Base-by-base conservation (phyloP, 2,329 filamentous ascomycete species). In the Aureobasidium pullulans region DNA sequence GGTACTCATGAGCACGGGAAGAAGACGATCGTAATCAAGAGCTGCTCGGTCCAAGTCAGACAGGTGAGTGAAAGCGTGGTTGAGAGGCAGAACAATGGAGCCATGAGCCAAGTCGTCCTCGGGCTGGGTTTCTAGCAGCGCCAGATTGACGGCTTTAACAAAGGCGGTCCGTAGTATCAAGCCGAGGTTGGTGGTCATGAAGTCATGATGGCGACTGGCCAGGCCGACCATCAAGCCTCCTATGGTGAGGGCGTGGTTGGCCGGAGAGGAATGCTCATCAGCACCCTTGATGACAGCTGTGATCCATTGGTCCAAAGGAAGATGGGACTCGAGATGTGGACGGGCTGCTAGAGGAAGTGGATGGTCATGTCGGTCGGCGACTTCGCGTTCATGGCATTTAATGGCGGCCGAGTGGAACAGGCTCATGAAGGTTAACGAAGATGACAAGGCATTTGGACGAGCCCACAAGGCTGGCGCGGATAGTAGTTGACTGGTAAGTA, bases 201-300 rank as follows among this genome's bases (percentile, higher is more conserved):
- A 82, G 61, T 81, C 80, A 47, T 84, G 75, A 42, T 85, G 81
- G 62, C 83, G 79, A 15, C 81, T 77, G 64, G 88, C 87, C 68
- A 92, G 86, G 8, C 89, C 90, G 69, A 93, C 81, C 60, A 96
- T 73, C 23, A 96, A 76, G 3, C 90, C 92, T 0, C 86, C 85
- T 8, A 96, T 81, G 5, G 92, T 81, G n/a, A 96, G 77, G 32
- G 91, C 73, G 71, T 96, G 91, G 71, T 90, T 86, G 90, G 90
- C 96, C 68, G 89, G 78, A 16, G 79, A 81, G 32, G 77, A 86
- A 65, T 77, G 79, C 46, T 82, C 83, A 67, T 86, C 81, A 15
- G 84, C 83, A 8, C 83, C 84, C 42, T 77, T 77, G 2, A 83
- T 77, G 2, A 84, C 75, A 1, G 84, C 82, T 63, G 77, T 79